phyloP scores from a whole-genome alignment of 176 grass and related monocot species.

The Avena insularis region DNA sequence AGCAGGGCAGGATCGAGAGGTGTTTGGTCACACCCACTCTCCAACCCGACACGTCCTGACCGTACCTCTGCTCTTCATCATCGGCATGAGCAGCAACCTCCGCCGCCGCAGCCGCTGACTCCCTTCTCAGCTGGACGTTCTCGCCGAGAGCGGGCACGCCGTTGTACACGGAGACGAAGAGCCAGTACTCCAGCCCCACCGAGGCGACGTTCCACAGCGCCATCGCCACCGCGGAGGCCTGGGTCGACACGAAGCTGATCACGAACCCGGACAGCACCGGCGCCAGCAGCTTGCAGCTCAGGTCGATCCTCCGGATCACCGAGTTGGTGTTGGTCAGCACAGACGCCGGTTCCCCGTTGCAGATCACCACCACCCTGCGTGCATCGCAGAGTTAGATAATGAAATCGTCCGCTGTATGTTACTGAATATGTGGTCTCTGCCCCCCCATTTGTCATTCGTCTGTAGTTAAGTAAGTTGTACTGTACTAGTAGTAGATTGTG shows the following conservation, averaged over 20 bases:
- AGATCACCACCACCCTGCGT: constrained; percentile 92
- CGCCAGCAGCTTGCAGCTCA: constrained; percentile 87
- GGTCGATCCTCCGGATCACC: constrained; percentile 86
- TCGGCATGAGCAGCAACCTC: constrained; percentile 22
- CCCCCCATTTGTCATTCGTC: neutral
- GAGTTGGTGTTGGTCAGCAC: constrained; percentile 85
- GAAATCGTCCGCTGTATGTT: neutral
- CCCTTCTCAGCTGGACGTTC: constrained; percentile 43
- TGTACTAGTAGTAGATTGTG: neutral
- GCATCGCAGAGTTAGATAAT: neutral
- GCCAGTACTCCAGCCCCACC: constrained; percentile 78
- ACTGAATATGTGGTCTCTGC: neutral
- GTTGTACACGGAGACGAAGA: constrained; percentile 78
- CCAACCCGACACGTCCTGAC: constrained; percentile 31
- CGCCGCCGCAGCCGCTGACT: neutral
- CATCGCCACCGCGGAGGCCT: constrained; percentile 70
- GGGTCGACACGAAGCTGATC: constrained; percentile 81
- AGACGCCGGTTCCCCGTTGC: constrained; percentile 40
- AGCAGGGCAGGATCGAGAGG: constrained; percentile 66
- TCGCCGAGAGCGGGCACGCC: constrained; percentile 68
- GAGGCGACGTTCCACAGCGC: constrained; percentile 70
- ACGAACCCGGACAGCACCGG: constrained; percentile 80
- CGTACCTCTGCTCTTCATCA: constrained; percentile 2
- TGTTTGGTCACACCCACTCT: constrained; percentile 47
- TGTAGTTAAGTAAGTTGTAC: neutral